Conservation (phyloP, 805 yeast genomes). For the Priceomyces medius region DNA sequence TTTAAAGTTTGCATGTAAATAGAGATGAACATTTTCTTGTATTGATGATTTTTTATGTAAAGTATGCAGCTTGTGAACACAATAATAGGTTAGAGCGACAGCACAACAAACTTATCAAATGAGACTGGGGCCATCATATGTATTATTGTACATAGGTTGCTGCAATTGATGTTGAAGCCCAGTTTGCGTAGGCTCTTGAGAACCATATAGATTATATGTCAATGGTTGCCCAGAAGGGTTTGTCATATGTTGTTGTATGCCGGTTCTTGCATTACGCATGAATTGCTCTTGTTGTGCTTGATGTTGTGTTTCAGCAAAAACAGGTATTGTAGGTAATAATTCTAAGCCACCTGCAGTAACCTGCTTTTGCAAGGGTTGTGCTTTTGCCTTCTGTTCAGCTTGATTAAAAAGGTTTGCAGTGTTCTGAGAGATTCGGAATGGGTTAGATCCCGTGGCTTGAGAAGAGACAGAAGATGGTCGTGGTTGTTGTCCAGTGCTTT, state of each 20-base stretch:
- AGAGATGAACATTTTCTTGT: too few relatives aligned
- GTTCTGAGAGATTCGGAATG: conserved; percentile 49
- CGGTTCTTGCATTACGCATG: conserved; percentile 36
- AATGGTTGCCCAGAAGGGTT: conserved; percentile 8
- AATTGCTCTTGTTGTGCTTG: conserved; percentile 37
- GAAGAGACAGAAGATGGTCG: conserved; percentile 21
- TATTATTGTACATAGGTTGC: conserved; percentile 5
- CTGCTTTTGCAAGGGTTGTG: conserved; percentile 36
- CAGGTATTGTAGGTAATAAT: conserved; percentile 60
- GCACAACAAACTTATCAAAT: too few relatives aligned
- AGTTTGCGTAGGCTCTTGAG: conserved; percentile 6
- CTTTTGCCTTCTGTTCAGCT: conserved; percentile 31
- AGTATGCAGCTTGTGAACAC: too few relatives aligned
- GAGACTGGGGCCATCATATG: conserved; percentile 24
- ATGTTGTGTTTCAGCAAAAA: conserved; percentile 63
- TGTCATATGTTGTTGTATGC: conserved; percentile 26
- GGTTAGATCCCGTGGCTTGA: conserved; percentile 57
- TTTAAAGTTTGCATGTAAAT: not conserved
- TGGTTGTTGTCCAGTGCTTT: conserved; percentile 6
- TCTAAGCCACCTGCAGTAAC: conserved; percentile 76
- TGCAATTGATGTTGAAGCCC: conserved; percentile 1
- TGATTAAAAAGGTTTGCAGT: conserved; percentile 31
- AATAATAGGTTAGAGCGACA: too few relatives aligned
- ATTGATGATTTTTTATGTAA: too few relatives aligned
- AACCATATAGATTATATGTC: conserved; percentile 6